phyloP scores from a whole-genome alignment of 1,139 yeast genomes.

The Hansenula anomala region DNA sequence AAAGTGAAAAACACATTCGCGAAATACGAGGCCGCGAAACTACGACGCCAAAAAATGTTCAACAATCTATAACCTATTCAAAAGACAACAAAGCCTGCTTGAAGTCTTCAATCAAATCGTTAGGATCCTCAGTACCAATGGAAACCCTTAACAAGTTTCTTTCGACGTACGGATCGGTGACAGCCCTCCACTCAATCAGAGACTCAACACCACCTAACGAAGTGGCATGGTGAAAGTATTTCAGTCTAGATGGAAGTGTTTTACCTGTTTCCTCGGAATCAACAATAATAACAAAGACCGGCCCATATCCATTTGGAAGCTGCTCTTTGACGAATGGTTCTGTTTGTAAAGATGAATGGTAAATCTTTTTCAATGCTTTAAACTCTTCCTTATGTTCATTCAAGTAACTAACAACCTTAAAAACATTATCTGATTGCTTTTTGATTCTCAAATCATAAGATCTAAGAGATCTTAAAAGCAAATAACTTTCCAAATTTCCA shows the following conservation, averaged over 20 bases:
- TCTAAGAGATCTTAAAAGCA: conserved; percentile 72
- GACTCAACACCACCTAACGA: conserved; percentile 94
- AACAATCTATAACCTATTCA: no score
- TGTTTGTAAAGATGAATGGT: conserved; percentile 73
- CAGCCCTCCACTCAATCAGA: conserved; percentile 83
- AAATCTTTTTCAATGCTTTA: conserved; percentile 46
- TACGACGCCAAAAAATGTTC: no score
- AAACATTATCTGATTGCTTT: conserved; percentile 62
- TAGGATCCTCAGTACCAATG: conserved; percentile 70
- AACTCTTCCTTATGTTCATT: conserved; percentile 40
- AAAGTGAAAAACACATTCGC: no score
- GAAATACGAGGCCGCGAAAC: no score
- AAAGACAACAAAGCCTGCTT: conserved; percentile 33
- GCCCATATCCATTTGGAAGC: conserved; percentile 59
- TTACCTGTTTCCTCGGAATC: conserved; percentile 51
- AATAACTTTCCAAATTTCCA: conserved; percentile 70
- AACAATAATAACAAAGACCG: conserved; percentile 69
- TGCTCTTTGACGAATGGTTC: conserved; percentile 63
- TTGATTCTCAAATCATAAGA: conserved; percentile 68
- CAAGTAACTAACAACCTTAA: conserved; percentile 57
- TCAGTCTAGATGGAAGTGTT: conserved; percentile 58
- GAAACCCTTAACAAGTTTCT: conserved; percentile 65
- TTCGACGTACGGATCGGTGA: conserved; percentile 57
- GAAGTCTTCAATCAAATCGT: conserved; percentile 70
- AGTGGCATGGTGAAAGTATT: conserved; percentile 83